Base-by-base conservation (phyloP, 176 grass and related monocot species). In the Metroxylon sagu region DNA sequence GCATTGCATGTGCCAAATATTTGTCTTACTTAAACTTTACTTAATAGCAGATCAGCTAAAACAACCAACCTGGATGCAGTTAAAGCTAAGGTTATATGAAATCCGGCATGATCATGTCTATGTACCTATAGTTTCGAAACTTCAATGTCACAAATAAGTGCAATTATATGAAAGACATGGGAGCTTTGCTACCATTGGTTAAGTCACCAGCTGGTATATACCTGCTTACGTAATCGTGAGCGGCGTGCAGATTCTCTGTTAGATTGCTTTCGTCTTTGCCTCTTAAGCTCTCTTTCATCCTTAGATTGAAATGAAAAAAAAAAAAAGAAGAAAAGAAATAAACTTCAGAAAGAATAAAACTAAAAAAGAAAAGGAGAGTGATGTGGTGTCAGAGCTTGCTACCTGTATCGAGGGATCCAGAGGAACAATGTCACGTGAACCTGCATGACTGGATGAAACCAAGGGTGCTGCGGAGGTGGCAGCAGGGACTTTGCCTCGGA, bases 211-310 rank as follows among this genome's bases (percentile, higher is more conserved):
- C 52, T 50, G 27, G 48, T 59, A 63, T 29, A 76, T 28, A 80
- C 82, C 76, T 85, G 82, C 16, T 85, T 85, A 62, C 82, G 76
- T 43, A 85, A 67, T 68, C 82, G 79, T 58, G 82, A 85, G 18
- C 72, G 82, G 10, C 82, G 76, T 75, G 82, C 82, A 67, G 82
- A 85, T 68, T 85, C 76, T 67, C 82, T 85, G 61, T 85, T 85
- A 58, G 82, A 85, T 80, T 76, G 82, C 16, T 85, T 85, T 62
- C 82, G 56, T 29, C 76, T 85, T 63, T 80, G 76, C 72, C 68
- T 80, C 67, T 76, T 85, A 61, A 80, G 16, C 68, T 85, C 82
- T 72, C 82, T 71, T 19, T 72, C 76, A n/a, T 72, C 76, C 82
- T 85, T 56, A 58, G 56, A 59, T 71, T 25, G 51, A 58, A 75